Evolutionary conservation across 768 basidiomycete genomes (phyloP), one percentile per base, ranked within the genome.

Genomic region (Kwoniella mangroviensis): DNA sequence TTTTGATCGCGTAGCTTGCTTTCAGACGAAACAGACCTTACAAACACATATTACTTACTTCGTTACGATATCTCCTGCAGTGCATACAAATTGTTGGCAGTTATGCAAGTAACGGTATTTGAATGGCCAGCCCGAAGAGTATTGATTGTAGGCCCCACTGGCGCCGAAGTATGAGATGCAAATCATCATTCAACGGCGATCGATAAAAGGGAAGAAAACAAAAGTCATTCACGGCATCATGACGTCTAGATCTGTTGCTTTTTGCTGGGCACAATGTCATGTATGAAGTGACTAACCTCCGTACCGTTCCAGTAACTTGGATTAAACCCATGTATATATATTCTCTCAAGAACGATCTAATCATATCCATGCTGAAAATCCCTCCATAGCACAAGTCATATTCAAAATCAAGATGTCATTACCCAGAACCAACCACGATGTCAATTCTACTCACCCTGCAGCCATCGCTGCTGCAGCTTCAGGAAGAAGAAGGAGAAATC

Each of bases 211-310:
- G 42, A 40, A 42, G n/a, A n/a, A 59, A n/a, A 59, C 22, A 55
- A 41, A 56, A 21, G 2, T 34, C 58, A 60, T 52, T 63, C 28
- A 56, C 68, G 68, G 68, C 68, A 69, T 69, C 68, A 69, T 69
- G 68, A 69, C 68, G 68, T 69, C 68, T 63, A 57, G 42, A 3
- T 7, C 43, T 9, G 17, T 22, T 17, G 2, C n/a, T 24, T n/a
- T 43, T 60, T 43, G 9, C 41, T 21, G 11, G 58, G 11, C 19
- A 26, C 34, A 7, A 34, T 34, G 34, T 41, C 58, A 58, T 58
- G 24, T 17, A 26, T 10, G 13, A 7, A 28, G 62, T 63, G 62
- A 63, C 62, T 63, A 49, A 63, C 62, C 45, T 60, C 42, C 13
- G 1, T 34, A 34, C 34, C 34, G 34, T 34, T 34, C 34, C 34